Conservation (phyloP, 257 asterid genomes). For the Solanum habrochaites region DNA sequence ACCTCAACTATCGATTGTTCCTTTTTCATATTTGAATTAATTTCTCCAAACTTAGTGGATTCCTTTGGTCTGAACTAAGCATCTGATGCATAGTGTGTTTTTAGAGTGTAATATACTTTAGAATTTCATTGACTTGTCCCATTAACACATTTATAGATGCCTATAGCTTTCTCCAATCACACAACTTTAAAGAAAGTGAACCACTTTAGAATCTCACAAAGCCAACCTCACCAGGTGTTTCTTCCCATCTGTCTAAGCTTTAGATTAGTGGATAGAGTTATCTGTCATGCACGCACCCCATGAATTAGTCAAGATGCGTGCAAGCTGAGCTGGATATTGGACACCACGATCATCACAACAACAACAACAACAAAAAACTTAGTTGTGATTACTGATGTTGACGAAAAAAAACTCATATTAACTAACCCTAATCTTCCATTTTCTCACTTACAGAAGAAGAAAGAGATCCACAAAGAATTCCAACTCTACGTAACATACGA, state of each 20-base stretch:
- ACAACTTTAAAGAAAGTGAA: not conserved
- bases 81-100: not conserved
- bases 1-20: not conserved
- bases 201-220: not conserved
- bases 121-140: not conserved
- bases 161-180: not conserved
- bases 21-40: not conserved
- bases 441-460: conserved; percentile 60
- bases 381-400: not conserved
- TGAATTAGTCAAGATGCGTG: not conserved
- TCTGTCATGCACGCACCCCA: not conserved
- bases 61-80: not conserved
- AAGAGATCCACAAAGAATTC: conserved; percentile 61
- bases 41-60: not conserved
- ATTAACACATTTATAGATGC: not conserved
- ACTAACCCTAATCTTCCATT: not conserved
- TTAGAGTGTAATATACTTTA: not conserved
- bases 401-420: not conserved
- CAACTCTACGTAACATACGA: conserved; percentile 81
- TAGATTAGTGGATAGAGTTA: not conserved
- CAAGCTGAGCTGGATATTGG: fast-evolving
- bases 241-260: not conserved
- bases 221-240: not conserved
- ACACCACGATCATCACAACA: not conserved
- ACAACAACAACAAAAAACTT: not conserved